Percentiles rank a stretch among this genome's conserved stretches.
phyloP scores from a whole-genome alignment of 2,329 filamentous ascomycete genomes.

The Fusarium chaquense region DNA sequence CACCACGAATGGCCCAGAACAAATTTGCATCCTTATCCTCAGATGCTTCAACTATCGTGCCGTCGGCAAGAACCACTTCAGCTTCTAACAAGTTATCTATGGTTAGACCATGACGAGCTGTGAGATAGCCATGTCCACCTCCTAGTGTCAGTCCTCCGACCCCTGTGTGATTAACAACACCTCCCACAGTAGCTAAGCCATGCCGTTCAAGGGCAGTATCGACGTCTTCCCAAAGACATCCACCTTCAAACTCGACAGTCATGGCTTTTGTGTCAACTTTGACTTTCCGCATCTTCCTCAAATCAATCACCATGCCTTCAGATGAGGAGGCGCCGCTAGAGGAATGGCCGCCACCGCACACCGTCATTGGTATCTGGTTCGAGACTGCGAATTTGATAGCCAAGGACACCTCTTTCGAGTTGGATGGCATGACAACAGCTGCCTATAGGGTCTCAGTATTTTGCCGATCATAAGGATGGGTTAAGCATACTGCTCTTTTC shows the following conservation, averaged over 20 bases:
- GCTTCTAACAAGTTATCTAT: conserved; percentile 57
- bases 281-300: conserved; percentile 63
- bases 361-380: conserved; percentile 60
- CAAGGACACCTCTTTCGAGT: conserved; percentile 50
- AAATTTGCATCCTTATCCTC: conserved; percentile 56
- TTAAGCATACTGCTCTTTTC: conserved; percentile 49
- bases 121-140: conserved; percentile 70
- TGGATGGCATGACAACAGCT: conserved; percentile 56
- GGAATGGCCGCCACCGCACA: conserved; percentile 68
- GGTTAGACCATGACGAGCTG: conserved; percentile 64
- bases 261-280: conserved; percentile 58
- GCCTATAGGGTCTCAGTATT: conserved; percentile 47
- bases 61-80: conserved; percentile 56
- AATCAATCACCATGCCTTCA: conserved; percentile 66
- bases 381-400: conserved; percentile 42
- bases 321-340: conserved; percentile 63
- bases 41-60: conserved; percentile 54
- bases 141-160: conserved; percentile 69
- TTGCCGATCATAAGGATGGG: neutral
- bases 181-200: conserved; percentile 68
- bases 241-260: conserved; percentile 62
- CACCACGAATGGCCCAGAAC: conserved; percentile 63
- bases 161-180: conserved; percentile 72
- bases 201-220: conserved; percentile 62
- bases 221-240: conserved; percentile 65